Conservation (phyloP, 495 filamentous ascomycete species). For the Lasiosphaeriaceae sp. region DNA sequence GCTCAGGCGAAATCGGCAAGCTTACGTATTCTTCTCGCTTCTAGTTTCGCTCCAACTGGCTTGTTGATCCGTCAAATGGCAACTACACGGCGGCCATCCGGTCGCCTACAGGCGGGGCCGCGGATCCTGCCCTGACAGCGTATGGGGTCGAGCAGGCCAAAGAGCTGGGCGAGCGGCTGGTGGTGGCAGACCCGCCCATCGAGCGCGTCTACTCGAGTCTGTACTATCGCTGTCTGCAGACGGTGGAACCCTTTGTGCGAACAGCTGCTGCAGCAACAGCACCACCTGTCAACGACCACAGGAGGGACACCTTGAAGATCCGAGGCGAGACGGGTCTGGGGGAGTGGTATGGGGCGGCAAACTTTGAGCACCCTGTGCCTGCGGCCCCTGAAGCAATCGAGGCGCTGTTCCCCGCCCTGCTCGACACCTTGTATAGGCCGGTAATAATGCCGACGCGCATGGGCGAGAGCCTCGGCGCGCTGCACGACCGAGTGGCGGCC, state of each 20-base stretch:
- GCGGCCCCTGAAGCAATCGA: slow-evolving; percentile 56
- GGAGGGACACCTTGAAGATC: slow-evolving; percentile 31
- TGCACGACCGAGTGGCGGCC: slow-evolving; percentile 77
- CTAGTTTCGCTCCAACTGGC: slow-evolving; percentile 88
- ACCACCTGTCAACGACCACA: neutral
- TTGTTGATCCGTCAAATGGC: slow-evolving; percentile 73
- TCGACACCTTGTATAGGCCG: slow-evolving; percentile 53
- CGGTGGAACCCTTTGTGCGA: slow-evolving; percentile 67
- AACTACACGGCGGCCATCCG: slow-evolving; percentile 63
- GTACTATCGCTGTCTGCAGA: slow-evolving; percentile 92
- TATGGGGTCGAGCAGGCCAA: slow-evolving; percentile 82
- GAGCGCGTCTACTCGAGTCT: slow-evolving; percentile 79
- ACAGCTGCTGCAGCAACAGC: slow-evolving; percentile 24
- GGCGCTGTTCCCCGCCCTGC: slow-evolving; percentile 58
- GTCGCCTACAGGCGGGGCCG: slow-evolving; percentile 78
- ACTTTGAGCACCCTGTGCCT: slow-evolving; percentile 80
- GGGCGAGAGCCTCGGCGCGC: slow-evolving; percentile 72
- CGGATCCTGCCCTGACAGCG: slow-evolving; percentile 81
- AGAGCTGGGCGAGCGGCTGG: slow-evolving; percentile 66
- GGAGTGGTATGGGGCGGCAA: slow-evolving; percentile 84
- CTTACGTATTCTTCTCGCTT: neutral
- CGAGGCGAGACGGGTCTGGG: slow-evolving; percentile 73
- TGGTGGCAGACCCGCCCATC: slow-evolving; percentile 57
- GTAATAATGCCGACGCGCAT: slow-evolving; percentile 59
- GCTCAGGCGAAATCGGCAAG: slow-evolving; percentile 1